Conservation (phyloP, 23 red algal species). For the Cyanidiococcus yangmingshanensis region DNA sequence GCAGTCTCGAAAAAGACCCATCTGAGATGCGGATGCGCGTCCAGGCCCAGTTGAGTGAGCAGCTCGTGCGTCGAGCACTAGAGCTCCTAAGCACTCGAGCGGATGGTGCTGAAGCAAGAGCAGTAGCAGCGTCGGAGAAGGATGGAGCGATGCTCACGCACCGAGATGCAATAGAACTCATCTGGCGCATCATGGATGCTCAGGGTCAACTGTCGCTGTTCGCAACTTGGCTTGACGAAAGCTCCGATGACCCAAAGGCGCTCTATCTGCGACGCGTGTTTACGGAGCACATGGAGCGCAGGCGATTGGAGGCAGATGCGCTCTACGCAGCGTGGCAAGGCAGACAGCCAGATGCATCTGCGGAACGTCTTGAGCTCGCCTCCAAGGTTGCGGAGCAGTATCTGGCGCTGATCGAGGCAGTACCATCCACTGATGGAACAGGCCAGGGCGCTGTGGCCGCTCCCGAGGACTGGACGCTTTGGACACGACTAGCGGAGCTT, state of each 20-base stretch:
- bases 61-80: neutral
- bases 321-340: neutral
- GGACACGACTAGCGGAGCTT: neutral
- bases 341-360: neutral
- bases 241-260: neutral
- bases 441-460: neutral
- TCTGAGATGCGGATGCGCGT: neutral
- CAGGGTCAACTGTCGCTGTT: neutral
- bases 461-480: neutral
- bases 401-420: neutral
- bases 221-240: neutral
- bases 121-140: neutral
- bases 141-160: neutral
- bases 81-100: neutral
- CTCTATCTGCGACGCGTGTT: neutral
- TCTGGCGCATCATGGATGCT: neutral
- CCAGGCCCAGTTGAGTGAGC: neutral
- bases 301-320: neutral
- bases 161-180: neutral
- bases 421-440: neutral
- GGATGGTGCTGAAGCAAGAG: neutral
- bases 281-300: neutral
- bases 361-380: neutral
- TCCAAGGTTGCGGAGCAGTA: neutral
- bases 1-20: neutral